Base-by-base conservation (phyloP, 2,329 filamentous ascomycete genomes). In the Scedosporium boydii region DNA sequence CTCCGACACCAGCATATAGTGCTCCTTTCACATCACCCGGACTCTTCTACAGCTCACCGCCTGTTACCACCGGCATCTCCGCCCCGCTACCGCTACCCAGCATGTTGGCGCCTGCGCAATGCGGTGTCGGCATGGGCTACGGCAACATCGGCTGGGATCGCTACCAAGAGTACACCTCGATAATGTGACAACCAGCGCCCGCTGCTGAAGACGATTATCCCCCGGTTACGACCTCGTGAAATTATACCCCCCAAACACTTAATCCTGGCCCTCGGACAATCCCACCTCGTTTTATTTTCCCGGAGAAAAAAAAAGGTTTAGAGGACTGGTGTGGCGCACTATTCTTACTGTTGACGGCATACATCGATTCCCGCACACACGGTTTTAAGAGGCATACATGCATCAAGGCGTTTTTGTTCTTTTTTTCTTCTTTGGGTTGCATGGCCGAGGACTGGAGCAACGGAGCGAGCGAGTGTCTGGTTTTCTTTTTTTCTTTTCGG, bases 151-250 rank as follows among this genome's bases (percentile, higher is more conserved):
- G 59, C 73, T 96, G 91, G 90, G 91, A 90, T 74, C 83, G 89
- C 69, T 91, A 89, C 73, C 89, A 90, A 71, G 90, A 93, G 75
- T 96, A 93, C 74, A 83, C 90, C 68, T 87, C 90, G 66, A 92
- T 88, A 67, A 96, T 96, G 81, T 97, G 89, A 90, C 81, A 84
- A 85, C 76, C 81, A 85, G 71, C 76, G 73, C 72, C 77, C 66
- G 74, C 73, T 71, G 73, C 76, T 72, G 75, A 73, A 70, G 74
- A 78, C 70, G 75, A 74, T 70, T 77, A 77, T 71, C 77, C 78
- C 68, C 75, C 75, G 71, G 77, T 77, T 68, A 80, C 78, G 67
- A 79, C 77, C 44, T 57, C 60, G 53, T 62, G 59, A 61, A 23
- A 53, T 21, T 29, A 21, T 21, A 53, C 10, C n/a, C n/a, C n/a